Evolutionary conservation across 495 filamentous ascomycete species (phyloP).

Genomic region (Schizothecium vesticola): DNA sequence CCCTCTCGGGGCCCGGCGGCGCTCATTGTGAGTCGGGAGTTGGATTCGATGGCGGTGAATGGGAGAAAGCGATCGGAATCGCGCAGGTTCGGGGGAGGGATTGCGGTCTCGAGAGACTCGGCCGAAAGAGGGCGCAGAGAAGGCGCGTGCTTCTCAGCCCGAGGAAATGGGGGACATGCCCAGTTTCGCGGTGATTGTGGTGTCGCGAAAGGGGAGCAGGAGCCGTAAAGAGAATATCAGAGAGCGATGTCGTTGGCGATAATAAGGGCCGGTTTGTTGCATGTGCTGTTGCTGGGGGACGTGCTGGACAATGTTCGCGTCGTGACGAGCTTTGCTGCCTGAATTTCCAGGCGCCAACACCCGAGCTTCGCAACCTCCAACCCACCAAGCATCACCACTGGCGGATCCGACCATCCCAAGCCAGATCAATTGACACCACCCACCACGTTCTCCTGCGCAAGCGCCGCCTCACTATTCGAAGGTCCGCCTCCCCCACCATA

Average conservation of each 20-base stretch:
- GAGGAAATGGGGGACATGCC: slow-evolving; percentile 16
- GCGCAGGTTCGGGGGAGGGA: not conserved
- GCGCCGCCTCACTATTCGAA: not conserved
- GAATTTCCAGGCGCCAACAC: slow-evolving; percentile 2
- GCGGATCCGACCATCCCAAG: not conserved
- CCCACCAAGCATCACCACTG: slow-evolving; percentile 1
- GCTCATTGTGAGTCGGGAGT: slow-evolving; percentile 23
- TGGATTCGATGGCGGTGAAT: not conserved
- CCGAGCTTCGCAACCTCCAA: slow-evolving; percentile 4
- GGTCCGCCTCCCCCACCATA: not conserved
- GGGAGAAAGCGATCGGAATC: not conserved
- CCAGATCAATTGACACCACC: not conserved
- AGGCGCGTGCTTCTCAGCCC: slow-evolving; percentile 18
- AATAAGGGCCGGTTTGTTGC: not conserved
- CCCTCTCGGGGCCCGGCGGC: slow-evolving; percentile 13
- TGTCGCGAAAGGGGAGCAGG: not conserved
- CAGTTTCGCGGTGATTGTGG: not conserved
- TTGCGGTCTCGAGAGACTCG: not conserved
- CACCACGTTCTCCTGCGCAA: not conserved
- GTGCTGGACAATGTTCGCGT: not conserved
- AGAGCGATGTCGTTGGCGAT: not conserved
- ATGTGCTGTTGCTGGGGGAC: not conserved
- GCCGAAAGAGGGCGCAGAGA: not conserved
- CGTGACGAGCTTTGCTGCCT: not conserved
- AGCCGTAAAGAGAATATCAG: not conserved